A percentile compares a stretch with the other conserved stretches of the same genome.
phyloP scores from a whole-genome alignment of 352 stramenopile species.

The Phytophthora ohioensis region DNA sequence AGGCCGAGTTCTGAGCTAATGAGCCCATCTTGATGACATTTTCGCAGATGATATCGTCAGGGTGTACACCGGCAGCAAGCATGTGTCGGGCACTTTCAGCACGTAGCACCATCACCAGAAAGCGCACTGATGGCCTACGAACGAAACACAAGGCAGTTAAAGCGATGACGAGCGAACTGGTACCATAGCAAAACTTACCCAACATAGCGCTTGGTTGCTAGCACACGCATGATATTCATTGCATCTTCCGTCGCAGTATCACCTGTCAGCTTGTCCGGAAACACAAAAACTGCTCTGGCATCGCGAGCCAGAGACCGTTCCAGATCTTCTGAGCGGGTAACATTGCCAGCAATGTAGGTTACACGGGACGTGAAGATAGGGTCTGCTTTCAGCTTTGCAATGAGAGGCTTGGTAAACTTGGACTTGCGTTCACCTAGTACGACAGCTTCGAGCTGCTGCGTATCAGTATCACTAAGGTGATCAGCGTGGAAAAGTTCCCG shows the following conservation, averaged over 20 bases:
- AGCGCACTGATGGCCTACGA: constrained; percentile 61
- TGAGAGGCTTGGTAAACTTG: constrained; percentile 76
- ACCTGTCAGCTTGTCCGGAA: constrained; percentile 84
- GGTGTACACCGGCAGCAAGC: constrained; percentile 76
- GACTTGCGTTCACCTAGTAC: constrained; percentile 74
- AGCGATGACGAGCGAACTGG: neutral
- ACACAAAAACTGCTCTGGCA: constrained; percentile 81
- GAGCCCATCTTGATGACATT: constrained; percentile 91
- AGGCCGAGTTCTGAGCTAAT: constrained; percentile 79
- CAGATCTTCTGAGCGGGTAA: constrained; percentile 78
- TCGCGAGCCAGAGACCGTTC: constrained; percentile 65
- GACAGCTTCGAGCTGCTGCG: constrained; percentile 70
- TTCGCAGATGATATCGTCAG: constrained; percentile 88
- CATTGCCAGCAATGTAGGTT: constrained; percentile 82
- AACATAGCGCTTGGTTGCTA: constrained; percentile 75
- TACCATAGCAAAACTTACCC: constrained; percentile 49
- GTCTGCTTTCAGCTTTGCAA: constrained; percentile 78
- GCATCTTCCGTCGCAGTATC: constrained; percentile 81
- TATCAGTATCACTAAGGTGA: constrained; percentile 56
- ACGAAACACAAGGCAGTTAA: constrained; percentile 24
- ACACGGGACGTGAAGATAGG: constrained; percentile 83
- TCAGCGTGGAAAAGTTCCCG: constrained; percentile 91
- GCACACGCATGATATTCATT: constrained; percentile 87
- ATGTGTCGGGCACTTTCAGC: constrained; percentile 83
- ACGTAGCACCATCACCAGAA: constrained; percentile 81